Percentiles rank a stretch among this genome's conserved stretches.
Conservation (phyloP, 2,329 filamentous ascomycete species). For the Hypoxylon sp. region DNA sequence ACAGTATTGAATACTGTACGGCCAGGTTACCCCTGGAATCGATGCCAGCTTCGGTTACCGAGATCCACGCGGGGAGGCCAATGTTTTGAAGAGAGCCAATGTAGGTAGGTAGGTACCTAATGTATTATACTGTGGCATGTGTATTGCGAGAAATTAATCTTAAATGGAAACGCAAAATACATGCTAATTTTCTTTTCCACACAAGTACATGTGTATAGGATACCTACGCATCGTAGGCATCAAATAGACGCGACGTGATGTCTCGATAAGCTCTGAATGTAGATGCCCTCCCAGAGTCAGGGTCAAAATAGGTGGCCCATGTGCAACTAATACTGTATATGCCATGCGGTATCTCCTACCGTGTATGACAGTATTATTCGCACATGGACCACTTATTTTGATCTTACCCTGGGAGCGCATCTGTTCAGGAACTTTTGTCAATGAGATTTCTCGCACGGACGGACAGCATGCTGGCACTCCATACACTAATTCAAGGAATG, state of each 20-base stretch:
- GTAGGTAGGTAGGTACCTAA: too few relatives aligned
- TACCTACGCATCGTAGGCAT: too few relatives aligned
- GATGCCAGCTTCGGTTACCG: conserved; percentile 11
- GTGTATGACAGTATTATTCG: too few relatives aligned
- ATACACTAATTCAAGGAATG: conserved; percentile 7
- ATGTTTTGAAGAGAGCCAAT: conserved; percentile 8
- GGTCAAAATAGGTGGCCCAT: too few relatives aligned
- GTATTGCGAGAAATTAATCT: conserved; percentile 8
- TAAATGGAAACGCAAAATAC: background rate
- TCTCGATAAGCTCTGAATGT: too few relatives aligned
- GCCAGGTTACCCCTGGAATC: conserved; percentile 4
- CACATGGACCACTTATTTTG: too few relatives aligned
- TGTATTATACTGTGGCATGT: conserved; percentile 13
- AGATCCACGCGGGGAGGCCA: conserved; percentile 11
- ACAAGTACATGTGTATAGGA: background rate
- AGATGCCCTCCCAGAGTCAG: too few relatives aligned
- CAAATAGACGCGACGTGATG: too few relatives aligned
- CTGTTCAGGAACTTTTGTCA: conserved; percentile 8
- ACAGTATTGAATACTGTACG: conserved; percentile 13
- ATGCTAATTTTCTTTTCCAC: background rate
- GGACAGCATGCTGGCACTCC: conserved; percentile 13
- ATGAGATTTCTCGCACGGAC: conserved; percentile 20
- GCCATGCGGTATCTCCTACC: conserved; percentile 1
- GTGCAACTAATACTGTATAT: too few relatives aligned
- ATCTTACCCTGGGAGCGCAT: too few relatives aligned